Conservation (phyloP, 768 basidiomycete species). For the Rhodosporidiobolus odoratus region DNA sequence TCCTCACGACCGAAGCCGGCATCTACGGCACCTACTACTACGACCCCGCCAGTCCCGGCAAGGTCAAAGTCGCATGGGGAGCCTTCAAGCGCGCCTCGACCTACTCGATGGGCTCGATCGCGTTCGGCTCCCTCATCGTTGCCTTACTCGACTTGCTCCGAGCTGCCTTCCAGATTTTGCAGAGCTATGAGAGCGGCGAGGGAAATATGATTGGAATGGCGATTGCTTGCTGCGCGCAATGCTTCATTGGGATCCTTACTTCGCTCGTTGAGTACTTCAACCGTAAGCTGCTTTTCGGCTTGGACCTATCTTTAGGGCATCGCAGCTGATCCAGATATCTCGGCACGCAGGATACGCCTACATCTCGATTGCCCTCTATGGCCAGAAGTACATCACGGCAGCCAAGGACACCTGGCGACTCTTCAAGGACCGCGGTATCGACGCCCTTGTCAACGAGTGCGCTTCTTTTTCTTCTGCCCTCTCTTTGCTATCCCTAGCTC, state of each 20-base stretch:
- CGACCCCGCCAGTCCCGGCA: conserved; percentile 4
- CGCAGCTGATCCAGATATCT: not conserved
- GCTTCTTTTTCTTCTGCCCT: not conserved
- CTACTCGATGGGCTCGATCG: conserved; percentile 39
- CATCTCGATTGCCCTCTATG: conserved; percentile 31
- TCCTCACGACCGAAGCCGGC: conserved; percentile 39
- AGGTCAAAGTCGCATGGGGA: conserved; percentile 29
- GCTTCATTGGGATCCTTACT: conserved; percentile 39
- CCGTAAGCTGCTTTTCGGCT: conserved; percentile 9
- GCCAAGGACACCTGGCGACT: conserved; percentile 41
- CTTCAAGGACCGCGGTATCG: conserved; percentile 42
- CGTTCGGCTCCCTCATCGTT: conserved; percentile 41
- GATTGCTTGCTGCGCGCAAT: conserved; percentile 40
- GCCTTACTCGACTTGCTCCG: conserved; percentile 42
- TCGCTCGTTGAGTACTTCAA: conserved; percentile 40
- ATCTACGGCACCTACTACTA: conserved; percentile 40
- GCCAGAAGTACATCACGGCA: conserved; percentile 41
- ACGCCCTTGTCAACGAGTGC: conserved; percentile 42
- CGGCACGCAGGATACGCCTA: conserved; percentile 36
- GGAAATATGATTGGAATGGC: conserved; percentile 37
- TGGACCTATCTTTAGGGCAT: no score
- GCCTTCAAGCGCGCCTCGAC: conserved; percentile 41
- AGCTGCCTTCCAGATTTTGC: conserved; percentile 37
- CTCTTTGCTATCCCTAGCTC: not conserved
- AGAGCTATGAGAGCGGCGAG: conserved; percentile 28